A percentile compares a stretch with the other conserved stretches of the same genome.
Evolutionary conservation across 2,329 filamentous ascomycete genomes (phyloP).

Genomic region (Fusarium humuli): DNA sequence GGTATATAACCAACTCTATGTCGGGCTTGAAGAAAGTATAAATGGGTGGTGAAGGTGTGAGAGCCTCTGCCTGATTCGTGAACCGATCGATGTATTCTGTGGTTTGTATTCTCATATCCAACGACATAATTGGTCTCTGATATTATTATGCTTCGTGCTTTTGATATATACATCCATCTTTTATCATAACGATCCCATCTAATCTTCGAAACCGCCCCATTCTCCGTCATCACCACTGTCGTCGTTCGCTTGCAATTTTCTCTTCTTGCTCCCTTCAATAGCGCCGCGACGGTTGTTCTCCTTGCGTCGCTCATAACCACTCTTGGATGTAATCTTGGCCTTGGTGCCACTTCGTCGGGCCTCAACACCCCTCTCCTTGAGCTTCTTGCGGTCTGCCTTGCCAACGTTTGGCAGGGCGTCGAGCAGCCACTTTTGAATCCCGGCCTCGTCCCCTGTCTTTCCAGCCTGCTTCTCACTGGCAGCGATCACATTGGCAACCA

Average conservation of each 20-base stretch:
- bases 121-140: not conserved
- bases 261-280: conserved; percentile 70
- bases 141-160: not conserved
- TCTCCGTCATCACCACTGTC: conserved; percentile 50
- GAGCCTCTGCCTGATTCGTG: not conserved
- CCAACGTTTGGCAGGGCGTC: conserved; percentile 85
- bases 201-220: conserved; percentile 61
- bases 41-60: not conserved
- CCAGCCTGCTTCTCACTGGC: conserved; percentile 79
- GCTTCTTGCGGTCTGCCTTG: conserved; percentile 84
- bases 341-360: conserved; percentile 63
- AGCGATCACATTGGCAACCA: conserved; percentile 91
- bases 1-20: not conserved
- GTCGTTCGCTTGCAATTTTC: conserved; percentile 54
- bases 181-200: not conserved
- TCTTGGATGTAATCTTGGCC: conserved; percentile 84
- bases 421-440: conserved; percentile 86
- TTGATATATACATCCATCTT: not conserved
- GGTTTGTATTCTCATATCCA: not conserved
- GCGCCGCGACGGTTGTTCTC: conserved; percentile 75
- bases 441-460: conserved; percentile 63
- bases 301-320: conserved; percentile 76
- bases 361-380: conserved; percentile 86
- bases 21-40: not conserved
- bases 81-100: conserved; percentile 4